Evolutionary conservation across 2,329 filamentous ascomycete genomes (phyloP), one percentile per base, ranked within the genome.

Genomic region (Arthrobotrys pseudoclavata): DNA sequence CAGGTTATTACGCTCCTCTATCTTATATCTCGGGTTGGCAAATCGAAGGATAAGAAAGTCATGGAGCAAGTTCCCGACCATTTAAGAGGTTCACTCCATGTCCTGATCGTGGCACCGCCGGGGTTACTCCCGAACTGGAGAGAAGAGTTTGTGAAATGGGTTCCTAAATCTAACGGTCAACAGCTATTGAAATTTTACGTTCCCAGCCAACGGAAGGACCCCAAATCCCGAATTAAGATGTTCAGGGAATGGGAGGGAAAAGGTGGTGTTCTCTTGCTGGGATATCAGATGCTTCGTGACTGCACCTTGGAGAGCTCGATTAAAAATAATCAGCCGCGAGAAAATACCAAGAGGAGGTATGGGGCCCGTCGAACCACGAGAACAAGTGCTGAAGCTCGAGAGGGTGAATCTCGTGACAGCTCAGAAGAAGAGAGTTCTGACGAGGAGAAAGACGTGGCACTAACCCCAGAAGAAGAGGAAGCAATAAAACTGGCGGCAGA

Each of bases 101-200:
- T 90, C 0, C 84, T 97, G 2, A 85, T 97, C 22, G 83, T 97
- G 0, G 95, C 92, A 79, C 94, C 94, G 3, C 85, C 93, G 1
- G 86, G 88, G 0, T 84, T 97, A 13, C 87, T 96, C 10, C 87
- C 91, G 26, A 97, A 97, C 80, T 97, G 94, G 94, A 84, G 87
- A 79, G 84, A 3, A n/a, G 69, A 83, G 84, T 4, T 82, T 84
- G 4, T 79, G 85, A 1, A 85, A 94, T 12, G 91, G 91, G 0
- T 80, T 83, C 0, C 82, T 92, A 6, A 86, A 85, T 79, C 87
- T 86, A 66, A 82, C 94, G 0, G 81, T 85, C 31, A 87, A 91
- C 61, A 52, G 18, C 29, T 74, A 0, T 26, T 66, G 31, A 18
- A 50, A 2, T 45, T 63, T 34, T 67, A 71, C 31, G 22, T 70